Base-by-base conservation (phyloP, 495 filamentous ascomycete species). In the Penicillium tannophilum region DNA sequence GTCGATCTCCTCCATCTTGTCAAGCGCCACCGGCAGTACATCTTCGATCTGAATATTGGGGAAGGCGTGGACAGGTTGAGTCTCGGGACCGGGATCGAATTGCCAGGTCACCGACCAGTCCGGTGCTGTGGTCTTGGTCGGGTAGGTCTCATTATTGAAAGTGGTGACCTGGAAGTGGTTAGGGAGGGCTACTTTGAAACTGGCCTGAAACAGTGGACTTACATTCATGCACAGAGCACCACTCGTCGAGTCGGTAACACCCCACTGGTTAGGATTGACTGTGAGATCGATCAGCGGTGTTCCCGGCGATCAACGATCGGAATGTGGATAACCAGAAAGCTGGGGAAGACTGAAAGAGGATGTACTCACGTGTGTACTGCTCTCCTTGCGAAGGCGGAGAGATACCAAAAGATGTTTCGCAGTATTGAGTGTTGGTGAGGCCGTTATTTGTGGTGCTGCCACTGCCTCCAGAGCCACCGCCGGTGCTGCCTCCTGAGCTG, bases 201-300 rank as follows among this genome's bases (percentile, higher is more conserved):
- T 3, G 9, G 24, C 5, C 26, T 36, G 44, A 54, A 36, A 36
- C 44, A 41, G 20, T 1, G 17, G 10, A 56, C 65, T 62, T 56
- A 73, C 71, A 61, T 72, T 70, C 64, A 73, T 60, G 46, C 71
- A 73, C 19, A 73, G 46, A 6, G 43, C 55, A 10, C 61, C 59
- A 3, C n/a, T 33, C 2, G 54, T 51, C 1, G 57, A 14, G 19
- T 35, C 44, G 19, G 48, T 55, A 19, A 72, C 59, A 55, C 69
- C 67, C 71, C 71, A 73, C 48, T 72, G 69, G 35, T 73, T 73
- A 14, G 71, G 71, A 35, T 73, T 73, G 26, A 73, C 71, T 73
- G 28, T 10, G 39, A 16, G 28, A 55, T 48, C 14, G 30, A 47
- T 56, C 33, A 52, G 33, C 24, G 20, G 12, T 36, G 61, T 26